These are phyloP conservation scores for Meredithiella fracta DNA, from an alignment of 2,329 filamentous ascomycete species.

Conservation along the genomic window DNA sequence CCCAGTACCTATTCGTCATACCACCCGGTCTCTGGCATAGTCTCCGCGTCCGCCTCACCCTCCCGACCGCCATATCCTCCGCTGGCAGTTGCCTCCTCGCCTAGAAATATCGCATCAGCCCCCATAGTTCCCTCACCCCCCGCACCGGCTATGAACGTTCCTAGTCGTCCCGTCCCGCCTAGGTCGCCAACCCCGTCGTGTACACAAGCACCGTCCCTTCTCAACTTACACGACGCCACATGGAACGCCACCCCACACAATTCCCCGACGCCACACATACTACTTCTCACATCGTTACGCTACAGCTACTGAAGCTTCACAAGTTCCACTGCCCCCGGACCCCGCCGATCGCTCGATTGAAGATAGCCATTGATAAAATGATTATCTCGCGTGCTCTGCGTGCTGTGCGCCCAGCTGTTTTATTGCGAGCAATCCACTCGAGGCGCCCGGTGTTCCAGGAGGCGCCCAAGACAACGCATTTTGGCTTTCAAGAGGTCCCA, in stretches of 20 bases:
- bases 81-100: not conserved
- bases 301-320: too few relatives aligned
- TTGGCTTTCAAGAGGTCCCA: conserved; percentile 73
- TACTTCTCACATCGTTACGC: not conserved
- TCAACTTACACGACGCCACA: not conserved
- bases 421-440: not conserved
- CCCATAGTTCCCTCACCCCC: not conserved
- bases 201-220: not conserved
- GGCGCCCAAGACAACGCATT: conserved; percentile 46
- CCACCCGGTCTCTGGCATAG: too few relatives aligned
- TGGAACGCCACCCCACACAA: not conserved
- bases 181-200: not conserved
- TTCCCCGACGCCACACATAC: not conserved
- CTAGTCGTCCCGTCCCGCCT: not conserved
- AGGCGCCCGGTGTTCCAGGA: conserved; percentile 5
- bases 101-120: not conserved
- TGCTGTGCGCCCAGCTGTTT: not conserved
- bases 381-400: not conserved
- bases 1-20: too few relatives aligned
- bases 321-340: too few relatives aligned
- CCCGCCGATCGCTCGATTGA: too few relatives aligned
- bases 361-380: not conserved
- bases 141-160: not conserved
- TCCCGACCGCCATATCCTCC: too few relatives aligned
- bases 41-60: too few relatives aligned